These are phyloP conservation scores for Leptodontidium sp. DNA, from an alignment of 2,329 filamentous ascomycete genomes.

Conservation along the genomic window DNA sequence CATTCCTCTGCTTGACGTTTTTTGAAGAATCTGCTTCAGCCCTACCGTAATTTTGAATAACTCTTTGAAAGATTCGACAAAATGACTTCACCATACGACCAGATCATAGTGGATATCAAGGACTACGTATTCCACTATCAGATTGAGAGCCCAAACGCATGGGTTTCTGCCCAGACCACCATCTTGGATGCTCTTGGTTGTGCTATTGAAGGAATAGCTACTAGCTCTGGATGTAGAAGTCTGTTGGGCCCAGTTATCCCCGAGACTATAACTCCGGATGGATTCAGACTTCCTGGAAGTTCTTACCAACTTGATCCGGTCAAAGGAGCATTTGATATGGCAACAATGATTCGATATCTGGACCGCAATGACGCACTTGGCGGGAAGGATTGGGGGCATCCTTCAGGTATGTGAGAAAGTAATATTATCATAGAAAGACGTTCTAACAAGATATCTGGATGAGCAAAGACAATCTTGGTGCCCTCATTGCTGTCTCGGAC, in stretches of 20 bases:
- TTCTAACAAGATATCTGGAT: neutral
- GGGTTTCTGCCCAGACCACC: neutral
- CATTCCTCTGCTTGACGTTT: no score
- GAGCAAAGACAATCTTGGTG: neutral
- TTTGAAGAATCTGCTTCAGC: no score
- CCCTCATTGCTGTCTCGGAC: neutral
- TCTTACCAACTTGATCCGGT: neutral
- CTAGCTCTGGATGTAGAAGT: neutral
- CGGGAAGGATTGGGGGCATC: neutral
- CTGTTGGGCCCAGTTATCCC: neutral
- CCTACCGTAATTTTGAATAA: no score
- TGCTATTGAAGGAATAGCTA: neutral
- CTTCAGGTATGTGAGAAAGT: neutral
- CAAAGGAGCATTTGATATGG: slow-evolving; percentile 4
- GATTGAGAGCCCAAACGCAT: neutral
- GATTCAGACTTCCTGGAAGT: neutral
- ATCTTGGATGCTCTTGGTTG: neutral
- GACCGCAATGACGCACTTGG: neutral
- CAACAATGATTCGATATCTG: neutral
- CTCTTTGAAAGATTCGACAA: no score
- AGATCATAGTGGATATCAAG: neutral
- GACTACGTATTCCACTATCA: neutral
- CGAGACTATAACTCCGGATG: neutral
- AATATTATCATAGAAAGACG: neutral
- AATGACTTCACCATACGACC: neutral